Conservation (phyloP, 163 green algal genomes). For the Volvox carteri region DNA sequence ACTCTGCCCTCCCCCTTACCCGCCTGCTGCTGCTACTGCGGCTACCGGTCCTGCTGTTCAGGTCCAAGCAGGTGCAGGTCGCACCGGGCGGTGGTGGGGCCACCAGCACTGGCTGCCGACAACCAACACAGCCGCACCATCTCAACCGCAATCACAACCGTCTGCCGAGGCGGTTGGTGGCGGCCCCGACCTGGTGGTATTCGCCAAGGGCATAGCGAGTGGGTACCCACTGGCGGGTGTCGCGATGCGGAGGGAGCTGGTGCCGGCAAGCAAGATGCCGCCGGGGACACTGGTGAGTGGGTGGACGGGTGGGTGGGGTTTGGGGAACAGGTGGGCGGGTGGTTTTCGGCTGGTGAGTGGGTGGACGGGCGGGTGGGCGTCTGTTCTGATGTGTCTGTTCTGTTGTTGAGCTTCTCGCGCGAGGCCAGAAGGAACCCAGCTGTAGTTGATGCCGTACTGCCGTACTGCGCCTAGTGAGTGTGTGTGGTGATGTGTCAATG, state of each 20-base stretch:
- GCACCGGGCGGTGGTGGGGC: slow-evolving; percentile 89
- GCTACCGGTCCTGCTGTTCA: slow-evolving; percentile 46
- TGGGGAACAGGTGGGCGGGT: neutral
- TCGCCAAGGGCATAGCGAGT: slow-evolving; percentile 92
- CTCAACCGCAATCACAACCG: neutral
- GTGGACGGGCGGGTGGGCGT: too few species aligned
- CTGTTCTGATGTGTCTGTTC: too few species aligned
- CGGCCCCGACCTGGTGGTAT: slow-evolving; percentile 84
- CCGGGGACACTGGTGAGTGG: slow-evolving; percentile 77
- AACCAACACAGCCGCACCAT: neutral
- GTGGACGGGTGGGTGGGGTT: neutral
- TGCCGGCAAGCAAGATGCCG: slow-evolving; percentile 62
- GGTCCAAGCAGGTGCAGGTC: slow-evolving; percentile 84
- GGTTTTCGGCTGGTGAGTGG: too few species aligned
- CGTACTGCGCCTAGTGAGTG: too few species aligned
- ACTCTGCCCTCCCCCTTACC: neutral
- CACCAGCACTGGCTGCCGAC: slow-evolving; percentile 79
- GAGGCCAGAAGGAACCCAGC: too few species aligned
- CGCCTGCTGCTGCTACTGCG: neutral
- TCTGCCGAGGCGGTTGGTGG: neutral
- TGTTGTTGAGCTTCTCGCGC: too few species aligned
- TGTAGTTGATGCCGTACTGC: too few species aligned
- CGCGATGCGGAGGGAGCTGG: slow-evolving; percentile 68
- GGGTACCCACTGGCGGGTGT: slow-evolving; percentile 89
- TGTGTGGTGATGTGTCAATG: too few species aligned